Conservation (phyloP, 352 stramenopile genomes). For the Phytophthora pini region DNA sequence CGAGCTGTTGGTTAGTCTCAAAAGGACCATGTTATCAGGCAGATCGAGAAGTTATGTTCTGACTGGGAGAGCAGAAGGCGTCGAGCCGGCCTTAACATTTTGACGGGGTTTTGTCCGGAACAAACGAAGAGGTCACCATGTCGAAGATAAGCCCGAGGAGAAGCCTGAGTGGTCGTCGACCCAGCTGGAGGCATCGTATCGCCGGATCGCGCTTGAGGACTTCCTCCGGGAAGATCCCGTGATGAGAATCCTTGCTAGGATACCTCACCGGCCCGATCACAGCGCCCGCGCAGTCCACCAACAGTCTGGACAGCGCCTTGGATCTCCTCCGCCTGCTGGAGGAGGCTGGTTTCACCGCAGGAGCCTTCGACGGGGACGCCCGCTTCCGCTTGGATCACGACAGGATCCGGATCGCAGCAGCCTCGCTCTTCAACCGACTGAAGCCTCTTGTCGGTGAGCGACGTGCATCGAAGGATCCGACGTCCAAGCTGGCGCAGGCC, state of each 20-base stretch:
- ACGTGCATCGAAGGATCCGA: no score
- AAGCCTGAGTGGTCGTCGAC: neutral
- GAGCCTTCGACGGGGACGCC: neutral
- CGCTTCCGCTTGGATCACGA: neutral
- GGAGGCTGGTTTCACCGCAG: neutral
- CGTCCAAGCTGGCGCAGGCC: neutral
- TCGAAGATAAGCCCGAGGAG: neutral
- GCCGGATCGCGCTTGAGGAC: neutral
- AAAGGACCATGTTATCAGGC: no score
- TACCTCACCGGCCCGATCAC: neutral
- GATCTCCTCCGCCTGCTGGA: neutral
- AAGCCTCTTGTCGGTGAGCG: neutral
- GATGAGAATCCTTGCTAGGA: neutral
- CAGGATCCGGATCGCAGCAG: neutral
- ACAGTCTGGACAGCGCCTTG: neutral
- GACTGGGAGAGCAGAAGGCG: no score
- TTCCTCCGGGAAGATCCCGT: neutral
- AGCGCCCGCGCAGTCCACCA: neutral
- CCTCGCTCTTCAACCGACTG: neutral
- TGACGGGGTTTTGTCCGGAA: no score
- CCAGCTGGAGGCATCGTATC: neutral
- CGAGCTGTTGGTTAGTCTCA: no score
- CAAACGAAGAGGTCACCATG: no score
- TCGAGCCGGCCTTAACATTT: no score
- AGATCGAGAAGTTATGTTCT: no score